Evolutionary conservation across 2,329 filamentous ascomycete species (phyloP).

Genomic region (Tolypocladium tropicale): DNA sequence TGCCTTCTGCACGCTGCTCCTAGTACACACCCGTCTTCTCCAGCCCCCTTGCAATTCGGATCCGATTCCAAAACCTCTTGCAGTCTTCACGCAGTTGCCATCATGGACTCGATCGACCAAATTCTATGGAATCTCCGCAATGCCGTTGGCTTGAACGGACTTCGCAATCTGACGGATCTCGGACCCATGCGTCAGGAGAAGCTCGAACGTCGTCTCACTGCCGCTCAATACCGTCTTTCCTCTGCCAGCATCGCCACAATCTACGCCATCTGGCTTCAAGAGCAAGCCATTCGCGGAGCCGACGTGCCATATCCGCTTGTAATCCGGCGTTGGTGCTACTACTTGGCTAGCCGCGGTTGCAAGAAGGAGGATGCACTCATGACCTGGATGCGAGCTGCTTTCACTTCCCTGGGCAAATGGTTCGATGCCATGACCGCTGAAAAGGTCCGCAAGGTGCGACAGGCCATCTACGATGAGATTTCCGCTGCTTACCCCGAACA

Average conservation of each 20-base stretch:
- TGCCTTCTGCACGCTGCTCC: background rate
- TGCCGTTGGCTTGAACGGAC: constrained; percentile 11
- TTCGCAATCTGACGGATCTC: constrained; percentile 11
- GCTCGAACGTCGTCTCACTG: constrained; percentile 10
- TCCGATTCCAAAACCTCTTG: background rate
- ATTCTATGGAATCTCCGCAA: constrained; percentile 12
- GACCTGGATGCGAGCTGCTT: constrained; percentile 1
- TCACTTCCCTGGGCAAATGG: background rate
- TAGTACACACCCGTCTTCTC: background rate
- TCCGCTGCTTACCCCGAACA: background rate
- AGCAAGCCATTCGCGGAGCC: constrained; percentile 1
- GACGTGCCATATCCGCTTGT: background rate
- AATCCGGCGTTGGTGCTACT: background rate
- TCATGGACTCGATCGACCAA: constrained; percentile 9
- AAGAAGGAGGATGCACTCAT: background rate
- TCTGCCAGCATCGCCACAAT: constrained; percentile 10
- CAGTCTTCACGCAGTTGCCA: background rate
- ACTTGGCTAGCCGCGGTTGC: background rate
- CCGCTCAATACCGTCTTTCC: constrained; percentile 4
- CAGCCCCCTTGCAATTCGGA: background rate
- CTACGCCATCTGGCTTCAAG: constrained; percentile 17
- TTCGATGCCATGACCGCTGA: background rate
- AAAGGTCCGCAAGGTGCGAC: background rate
- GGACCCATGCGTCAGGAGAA: constrained; percentile 13
- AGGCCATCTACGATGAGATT: background rate